Evolutionary conservation across 2,329 filamentous ascomycete species (phyloP), one percentile per base, ranked within the genome.

Genomic region (Fonsecaea pedrosoi): DNA sequence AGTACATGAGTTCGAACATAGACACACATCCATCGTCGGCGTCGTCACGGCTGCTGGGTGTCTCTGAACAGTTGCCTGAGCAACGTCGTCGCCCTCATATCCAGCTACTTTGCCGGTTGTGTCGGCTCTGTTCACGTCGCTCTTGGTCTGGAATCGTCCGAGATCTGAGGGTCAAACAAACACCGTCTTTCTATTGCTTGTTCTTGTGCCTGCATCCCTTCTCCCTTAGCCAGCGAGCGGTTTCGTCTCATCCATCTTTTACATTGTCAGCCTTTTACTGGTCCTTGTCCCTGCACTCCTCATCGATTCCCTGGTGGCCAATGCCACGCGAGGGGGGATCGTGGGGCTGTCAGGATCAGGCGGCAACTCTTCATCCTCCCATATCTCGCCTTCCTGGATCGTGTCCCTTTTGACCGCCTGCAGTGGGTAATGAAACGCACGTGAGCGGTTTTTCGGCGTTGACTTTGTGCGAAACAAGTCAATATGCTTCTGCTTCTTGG

Each of bases 391-490:
- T 53, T 45, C 53, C n/a, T 13, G 18, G 25, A 32, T 37, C 30
- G 37, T 48, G 8, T 50, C 50, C 12, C 48, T 37, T 50, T 60
- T 40, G 8, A 65, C 58, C 25, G 62, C 59, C 37, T 65, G 65
- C 7, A 66, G 38, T n/a, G 62, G 68, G 34, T 66, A 66, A 45
- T 70, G 60, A 45, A 68, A 70, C 15, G 62, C 59, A 35, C 62
- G 64, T 25, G 57, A 62, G 18, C 56, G 45, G 34, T 67, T 61
- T 42, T 61, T 61, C 4, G 59, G 59, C 59, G 54, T 61, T 18
- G 42, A 53, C 32, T 54, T 61, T 42, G 59, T 72, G 50, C 70
- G 62, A 53, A 70, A 68, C 38, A 72, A 59, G 34, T 54, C 64
- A 48, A 37, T 45, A 40, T 69, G 60, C 38, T 65, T 71, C 21